These are phyloP conservation scores for Cladosporium colombiae DNA, from an alignment of 2,329 filamentous ascomycete species.

Conservation along the genomic window DNA sequence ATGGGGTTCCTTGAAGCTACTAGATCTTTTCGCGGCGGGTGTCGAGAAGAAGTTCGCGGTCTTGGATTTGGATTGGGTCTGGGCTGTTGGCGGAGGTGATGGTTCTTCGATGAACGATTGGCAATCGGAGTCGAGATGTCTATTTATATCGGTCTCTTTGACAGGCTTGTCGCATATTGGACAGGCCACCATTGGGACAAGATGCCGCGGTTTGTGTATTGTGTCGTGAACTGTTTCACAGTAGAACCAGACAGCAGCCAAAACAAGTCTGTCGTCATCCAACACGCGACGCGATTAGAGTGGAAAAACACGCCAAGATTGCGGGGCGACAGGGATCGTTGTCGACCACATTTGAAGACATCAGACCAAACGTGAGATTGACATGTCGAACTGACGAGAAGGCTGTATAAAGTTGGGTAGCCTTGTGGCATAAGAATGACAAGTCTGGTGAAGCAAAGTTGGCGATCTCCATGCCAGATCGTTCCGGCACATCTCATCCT, in stretches of 20 bases:
- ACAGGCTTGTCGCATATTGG: constrained; percentile 39
- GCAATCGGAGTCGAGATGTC: constrained; percentile 86
- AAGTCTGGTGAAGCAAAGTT: background rate
- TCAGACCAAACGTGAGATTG: background rate
- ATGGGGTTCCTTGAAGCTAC: constrained; percentile 32
- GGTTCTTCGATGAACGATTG: constrained; percentile 63
- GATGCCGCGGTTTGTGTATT: background rate
- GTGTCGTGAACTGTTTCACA: background rate
- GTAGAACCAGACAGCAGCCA: background rate
- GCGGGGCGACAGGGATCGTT: background rate
- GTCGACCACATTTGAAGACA: no score
- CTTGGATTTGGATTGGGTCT: constrained; percentile 35
- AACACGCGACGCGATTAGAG: constrained; percentile 5
- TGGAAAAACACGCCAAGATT: background rate
- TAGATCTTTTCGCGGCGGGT: constrained; percentile 48
- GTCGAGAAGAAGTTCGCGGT: constrained; percentile 59
- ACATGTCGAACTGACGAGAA: no score
- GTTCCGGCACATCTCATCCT: background rate
- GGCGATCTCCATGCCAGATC: background rate
- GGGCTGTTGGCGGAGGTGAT: constrained; percentile 33
- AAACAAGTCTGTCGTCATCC: constrained; percentile 6
- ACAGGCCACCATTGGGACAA: constrained; percentile 26
- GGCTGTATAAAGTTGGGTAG: no score
- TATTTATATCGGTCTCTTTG: constrained; percentile 75
- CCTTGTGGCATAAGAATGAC: background rate